phyloP scores from a whole-genome alignment of 371 early-diverging fungal species.

The Rhizopus arrhizus region DNA sequence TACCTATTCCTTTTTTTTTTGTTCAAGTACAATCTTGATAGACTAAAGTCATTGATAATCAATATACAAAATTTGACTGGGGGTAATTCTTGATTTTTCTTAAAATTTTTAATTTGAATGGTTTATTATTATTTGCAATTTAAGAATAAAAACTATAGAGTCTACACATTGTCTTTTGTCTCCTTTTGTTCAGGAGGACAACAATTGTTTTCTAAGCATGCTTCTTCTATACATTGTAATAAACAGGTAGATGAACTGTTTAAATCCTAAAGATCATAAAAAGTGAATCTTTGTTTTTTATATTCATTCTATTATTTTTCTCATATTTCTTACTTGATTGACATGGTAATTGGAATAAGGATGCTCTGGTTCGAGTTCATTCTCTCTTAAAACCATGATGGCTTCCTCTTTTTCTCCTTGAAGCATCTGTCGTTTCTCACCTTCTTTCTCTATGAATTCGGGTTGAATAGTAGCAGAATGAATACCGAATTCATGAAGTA shows the following conservation, averaged over 20 bases:
- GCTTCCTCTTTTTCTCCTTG: not conserved
- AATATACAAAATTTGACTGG: too few species aligned
- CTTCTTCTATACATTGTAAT: slow-evolving; percentile 27
- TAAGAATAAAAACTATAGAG: not conserved
- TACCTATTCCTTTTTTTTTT: too few species aligned
- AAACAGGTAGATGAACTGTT: slow-evolving; percentile 27
- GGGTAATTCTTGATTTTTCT: too few species aligned
- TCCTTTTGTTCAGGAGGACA: slow-evolving; percentile 24
- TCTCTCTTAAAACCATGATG: too few species aligned
- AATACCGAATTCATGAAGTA: slow-evolving; percentile 79
- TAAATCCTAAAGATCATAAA: slow-evolving; percentile 14
- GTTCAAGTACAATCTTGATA: too few species aligned
- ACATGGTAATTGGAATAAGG: not conserved
- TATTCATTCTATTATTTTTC: too few species aligned
- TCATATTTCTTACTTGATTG: too few species aligned
- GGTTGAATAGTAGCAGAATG: slow-evolving; percentile 92
- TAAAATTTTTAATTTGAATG: too few species aligned
- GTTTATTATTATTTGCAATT: not conserved
- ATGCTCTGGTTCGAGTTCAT: not conserved
- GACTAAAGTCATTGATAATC: too few species aligned
- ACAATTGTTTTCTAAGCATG: slow-evolving; percentile 30
- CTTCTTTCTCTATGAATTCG: slow-evolving; percentile 66
- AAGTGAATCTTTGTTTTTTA: not conserved
- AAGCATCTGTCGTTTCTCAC: not conserved
- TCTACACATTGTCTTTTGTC: not conserved